phyloP scores from a whole-genome alignment of 768 basidiomycete genomes.

The Boletus huronensis region DNA sequence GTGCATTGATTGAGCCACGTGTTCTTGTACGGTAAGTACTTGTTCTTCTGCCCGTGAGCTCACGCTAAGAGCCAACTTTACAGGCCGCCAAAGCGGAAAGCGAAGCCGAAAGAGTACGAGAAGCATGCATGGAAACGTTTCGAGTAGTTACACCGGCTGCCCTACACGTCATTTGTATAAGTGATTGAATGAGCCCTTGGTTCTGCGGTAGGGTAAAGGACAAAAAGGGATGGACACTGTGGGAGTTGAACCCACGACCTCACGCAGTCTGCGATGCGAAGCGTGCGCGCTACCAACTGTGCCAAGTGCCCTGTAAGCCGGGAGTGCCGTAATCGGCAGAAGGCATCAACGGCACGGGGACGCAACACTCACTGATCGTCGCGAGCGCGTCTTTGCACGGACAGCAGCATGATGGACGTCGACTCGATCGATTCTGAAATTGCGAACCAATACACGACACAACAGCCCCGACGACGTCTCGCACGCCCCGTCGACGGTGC shows the following conservation, averaged over 20 bases:
- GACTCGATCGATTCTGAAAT: slow-evolving; percentile 29
- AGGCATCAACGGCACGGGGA: background rate
- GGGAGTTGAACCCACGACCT: slow-evolving; percentile 35
- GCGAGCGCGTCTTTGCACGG: background rate
- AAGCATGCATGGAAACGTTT: slow-evolving; percentile 80
- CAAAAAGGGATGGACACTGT: slow-evolving; percentile 29
- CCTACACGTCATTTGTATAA: background rate
- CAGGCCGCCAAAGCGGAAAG: slow-evolving; percentile 34
- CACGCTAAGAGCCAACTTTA: background rate
- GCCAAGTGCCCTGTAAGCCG: slow-evolving; percentile 27
- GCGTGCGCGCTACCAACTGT: slow-evolving; percentile 35
- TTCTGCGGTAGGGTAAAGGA: background rate
- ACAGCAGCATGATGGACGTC: slow-evolving; percentile 26
- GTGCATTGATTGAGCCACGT: slow-evolving; percentile 84
- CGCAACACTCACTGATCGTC: background rate
- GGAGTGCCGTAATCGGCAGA: rapidly evolving
- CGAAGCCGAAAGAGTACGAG: slow-evolving; percentile 62
- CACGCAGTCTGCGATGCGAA: slow-evolving; percentile 30
- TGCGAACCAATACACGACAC: slow-evolving; percentile 9
- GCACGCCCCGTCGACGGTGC: slow-evolving; percentile 62
- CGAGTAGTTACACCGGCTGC: slow-evolving; percentile 30
- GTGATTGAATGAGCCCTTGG: too few relatives aligned
- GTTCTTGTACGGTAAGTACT: slow-evolving; percentile 61
- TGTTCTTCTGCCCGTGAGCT: slow-evolving; percentile 22
- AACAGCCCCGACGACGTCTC: slow-evolving; percentile 16